phyloP scores from a whole-genome alignment of 805 yeast genomes.

The Candida pseudoglaebosa region DNA sequence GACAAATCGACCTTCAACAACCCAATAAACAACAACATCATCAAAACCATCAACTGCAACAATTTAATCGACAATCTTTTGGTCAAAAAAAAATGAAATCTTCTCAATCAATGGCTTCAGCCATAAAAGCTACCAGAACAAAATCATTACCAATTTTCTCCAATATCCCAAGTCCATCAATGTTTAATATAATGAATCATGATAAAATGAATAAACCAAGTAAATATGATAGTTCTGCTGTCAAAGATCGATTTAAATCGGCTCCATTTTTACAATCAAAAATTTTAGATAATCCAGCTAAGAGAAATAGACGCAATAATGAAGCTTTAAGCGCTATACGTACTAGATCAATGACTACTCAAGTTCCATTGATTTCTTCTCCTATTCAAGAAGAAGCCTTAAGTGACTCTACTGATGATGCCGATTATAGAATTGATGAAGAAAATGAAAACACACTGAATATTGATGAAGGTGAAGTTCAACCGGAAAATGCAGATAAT shows the following conservation, averaged over 20 bases:
- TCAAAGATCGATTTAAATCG: slow-evolving; percentile 43
- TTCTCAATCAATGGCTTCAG: slow-evolving; percentile 7
- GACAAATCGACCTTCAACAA: slow-evolving; percentile 4
- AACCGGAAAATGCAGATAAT: slow-evolving; percentile 23
- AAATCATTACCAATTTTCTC: slow-evolving; percentile 40
- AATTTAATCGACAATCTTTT: slow-evolving; percentile 11
- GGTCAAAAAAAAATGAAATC: slow-evolving; percentile 11
- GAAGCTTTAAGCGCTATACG: slow-evolving; percentile 30
- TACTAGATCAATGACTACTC: slow-evolving; percentile 40
- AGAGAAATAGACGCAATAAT: slow-evolving; percentile 18
- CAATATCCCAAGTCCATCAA: slow-evolving; percentile 36
- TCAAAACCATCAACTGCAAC: slow-evolving; percentile 6
- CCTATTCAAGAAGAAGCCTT: slow-evolving; percentile 39
- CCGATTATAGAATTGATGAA: slow-evolving; percentile 25
- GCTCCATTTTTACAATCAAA: slow-evolving; percentile 41
- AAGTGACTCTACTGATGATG: slow-evolving; percentile 35
- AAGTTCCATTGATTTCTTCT: slow-evolving; percentile 31
- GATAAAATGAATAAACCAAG: slow-evolving; percentile 37
- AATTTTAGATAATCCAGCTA: slow-evolving; percentile 36
- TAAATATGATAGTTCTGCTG: slow-evolving; percentile 35
- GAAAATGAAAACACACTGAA: slow-evolving; percentile 9
- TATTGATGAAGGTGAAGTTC: slow-evolving; percentile 24
- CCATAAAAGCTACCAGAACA: slow-evolving; percentile 41
- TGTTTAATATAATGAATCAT: slow-evolving; percentile 38
- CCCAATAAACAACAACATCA: slow-evolving; percentile 9